Conservation (phyloP, 2,329 filamentous ascomycete genomes). For the Apiospora koreana region DNA sequence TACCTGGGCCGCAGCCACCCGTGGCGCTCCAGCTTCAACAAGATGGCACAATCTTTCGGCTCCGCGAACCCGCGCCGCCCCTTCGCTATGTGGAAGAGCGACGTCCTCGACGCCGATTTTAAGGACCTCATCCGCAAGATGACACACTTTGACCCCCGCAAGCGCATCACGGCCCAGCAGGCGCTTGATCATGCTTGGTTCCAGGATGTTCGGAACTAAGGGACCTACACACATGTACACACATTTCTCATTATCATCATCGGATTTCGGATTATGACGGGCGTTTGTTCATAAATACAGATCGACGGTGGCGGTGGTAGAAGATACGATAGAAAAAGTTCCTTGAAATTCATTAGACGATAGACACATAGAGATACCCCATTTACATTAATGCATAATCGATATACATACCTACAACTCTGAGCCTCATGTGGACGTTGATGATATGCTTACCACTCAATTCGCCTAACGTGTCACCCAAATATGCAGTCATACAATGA, state of each 20-base stretch:
- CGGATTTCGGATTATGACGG: neutral
- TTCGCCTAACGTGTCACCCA: too few species aligned
- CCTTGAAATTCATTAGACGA: neutral
- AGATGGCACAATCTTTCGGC: constrained; percentile 40
- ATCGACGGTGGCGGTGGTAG: neutral
- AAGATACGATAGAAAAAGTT: neutral
- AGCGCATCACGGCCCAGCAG: constrained; percentile 40
- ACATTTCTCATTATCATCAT: neutral
- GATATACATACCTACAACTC: neutral
- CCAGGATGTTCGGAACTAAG: constrained; percentile 20
- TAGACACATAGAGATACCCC: constrained; percentile 3
- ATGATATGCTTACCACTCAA: too few species aligned
- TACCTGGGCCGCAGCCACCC: constrained; percentile 41
- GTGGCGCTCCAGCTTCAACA: constrained; percentile 38
- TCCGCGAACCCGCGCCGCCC: constrained; percentile 42
- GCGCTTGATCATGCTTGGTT: constrained; percentile 38
- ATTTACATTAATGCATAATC: neutral
- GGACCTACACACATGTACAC: too few species aligned
- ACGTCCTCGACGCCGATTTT: constrained; percentile 38
- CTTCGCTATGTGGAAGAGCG: constrained; percentile 41
- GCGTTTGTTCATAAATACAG: neutral
- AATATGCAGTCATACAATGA: too few species aligned
- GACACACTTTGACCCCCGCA: constrained; percentile 41
- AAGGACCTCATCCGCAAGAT: constrained; percentile 40
- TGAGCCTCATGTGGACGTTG: neutral